Evolutionary conservation across 768 basidiomycete genomes (phyloP).

Genomic region (Lactarius indigo): DNA sequence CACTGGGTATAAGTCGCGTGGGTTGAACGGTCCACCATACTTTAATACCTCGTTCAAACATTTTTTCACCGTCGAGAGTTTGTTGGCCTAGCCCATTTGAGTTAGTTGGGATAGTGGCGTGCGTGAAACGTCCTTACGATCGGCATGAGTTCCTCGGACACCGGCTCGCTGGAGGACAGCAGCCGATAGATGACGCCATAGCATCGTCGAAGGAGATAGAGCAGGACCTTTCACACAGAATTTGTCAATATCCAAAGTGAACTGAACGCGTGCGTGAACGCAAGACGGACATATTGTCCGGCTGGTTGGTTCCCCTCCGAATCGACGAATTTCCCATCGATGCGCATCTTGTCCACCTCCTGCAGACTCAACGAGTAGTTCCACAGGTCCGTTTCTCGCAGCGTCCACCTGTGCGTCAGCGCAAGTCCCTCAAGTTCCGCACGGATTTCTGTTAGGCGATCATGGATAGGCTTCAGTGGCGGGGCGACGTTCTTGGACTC

Average conservation of each 20-base stretch:
- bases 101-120: not conserved
- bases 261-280: not conserved
- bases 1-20: slow-evolving; percentile 92
- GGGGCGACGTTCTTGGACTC: slow-evolving; percentile 84
- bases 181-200: slow-evolving; percentile 94
- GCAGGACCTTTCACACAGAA: slow-evolving; percentile 60
- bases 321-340: slow-evolving; percentile 97
- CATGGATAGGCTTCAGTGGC: slow-evolving; percentile 88
- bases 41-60: slow-evolving; percentile 95
- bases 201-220: slow-evolving; percentile 91
- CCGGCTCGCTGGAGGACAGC: slow-evolving; percentile 92
- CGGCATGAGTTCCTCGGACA: slow-evolving; percentile 97
- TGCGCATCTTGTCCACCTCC: slow-evolving; percentile 95
- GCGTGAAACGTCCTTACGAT: slow-evolving; percentile 51
- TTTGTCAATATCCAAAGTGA: slow-evolving; percentile 5
- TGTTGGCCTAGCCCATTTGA: slow-evolving; percentile 69
- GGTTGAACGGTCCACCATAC: slow-evolving; percentile 89
- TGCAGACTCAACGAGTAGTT: slow-evolving; percentile 91
- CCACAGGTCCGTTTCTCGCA: slow-evolving; percentile 90
- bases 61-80: slow-evolving; percentile 93
- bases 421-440: slow-evolving; percentile 87
- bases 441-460: slow-evolving; percentile 82
- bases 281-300: slow-evolving; percentile 83
- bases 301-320: slow-evolving; percentile 86
- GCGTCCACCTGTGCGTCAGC: slow-evolving; percentile 94